Conservation (phyloP, 176 grass and related monocot species). For the Themeda triandra region DNA sequence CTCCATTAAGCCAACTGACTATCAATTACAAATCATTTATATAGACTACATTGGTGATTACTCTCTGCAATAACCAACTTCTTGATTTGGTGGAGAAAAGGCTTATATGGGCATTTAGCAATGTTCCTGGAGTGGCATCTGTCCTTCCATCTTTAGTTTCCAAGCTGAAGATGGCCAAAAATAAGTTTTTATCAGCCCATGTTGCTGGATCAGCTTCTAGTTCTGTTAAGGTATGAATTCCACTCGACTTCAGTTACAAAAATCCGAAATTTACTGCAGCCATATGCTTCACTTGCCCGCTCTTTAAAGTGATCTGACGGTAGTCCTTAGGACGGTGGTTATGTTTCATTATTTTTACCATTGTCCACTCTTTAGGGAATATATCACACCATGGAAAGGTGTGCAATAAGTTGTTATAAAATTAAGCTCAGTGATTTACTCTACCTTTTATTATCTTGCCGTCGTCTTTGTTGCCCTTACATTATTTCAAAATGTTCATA, state of each 20-base stretch:
- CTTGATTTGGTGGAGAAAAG: constrained; percentile 83
- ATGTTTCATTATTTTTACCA: neutral
- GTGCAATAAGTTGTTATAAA: neutral
- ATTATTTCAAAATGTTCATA: constrained; percentile 1
- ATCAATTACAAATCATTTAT: constrained; percentile 29
- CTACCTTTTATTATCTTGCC: neutral
- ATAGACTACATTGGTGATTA: constrained; percentile 79
- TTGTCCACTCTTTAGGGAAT: neutral
- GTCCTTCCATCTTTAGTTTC: constrained; percentile 42
- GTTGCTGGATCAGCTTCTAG: constrained; percentile 40
- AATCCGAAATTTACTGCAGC: neutral
- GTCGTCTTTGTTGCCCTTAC: neutral
- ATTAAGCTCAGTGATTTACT: too few relatives aligned
- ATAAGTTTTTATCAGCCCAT: constrained; percentile 71
- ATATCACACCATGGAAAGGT: neutral
- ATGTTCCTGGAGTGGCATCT: constrained; percentile 59
- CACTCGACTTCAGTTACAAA: neutral
- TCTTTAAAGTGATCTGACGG: neutral
- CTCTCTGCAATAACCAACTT: constrained; percentile 91
- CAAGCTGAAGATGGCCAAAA: constrained; percentile 59
- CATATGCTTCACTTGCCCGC: neutral
- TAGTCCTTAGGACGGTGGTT: neutral
- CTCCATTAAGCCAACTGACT: constrained; percentile 1
- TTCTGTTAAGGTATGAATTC: constrained; percentile 42
- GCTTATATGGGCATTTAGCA: constrained; percentile 72